These are phyloP conservation scores for Spathaspora hagerdaliae DNA, from an alignment of 805 yeast genomes.

Conservation along the genomic window DNA sequence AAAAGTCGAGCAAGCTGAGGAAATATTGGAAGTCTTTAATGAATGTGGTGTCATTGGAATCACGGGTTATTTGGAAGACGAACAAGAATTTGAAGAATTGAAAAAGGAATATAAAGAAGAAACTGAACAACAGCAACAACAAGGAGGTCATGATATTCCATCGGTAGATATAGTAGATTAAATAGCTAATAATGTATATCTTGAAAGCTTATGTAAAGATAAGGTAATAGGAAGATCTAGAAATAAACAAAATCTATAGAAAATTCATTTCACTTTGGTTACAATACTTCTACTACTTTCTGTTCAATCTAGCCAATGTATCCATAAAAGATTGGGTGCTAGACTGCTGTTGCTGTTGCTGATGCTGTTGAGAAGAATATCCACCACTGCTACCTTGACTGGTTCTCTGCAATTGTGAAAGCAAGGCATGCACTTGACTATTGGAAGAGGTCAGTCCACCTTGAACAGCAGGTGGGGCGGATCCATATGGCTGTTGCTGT, in stretches of 20 bases:
- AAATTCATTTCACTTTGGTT: too few species aligned
- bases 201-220: too few species aligned
- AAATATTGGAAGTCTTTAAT: slow-evolving; percentile 66
- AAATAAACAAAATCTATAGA: neutral
- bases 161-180: slow-evolving; percentile 22
- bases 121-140: slow-evolving; percentile 3
- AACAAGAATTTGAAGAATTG: slow-evolving; percentile 57
- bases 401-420: slow-evolving; percentile 20
- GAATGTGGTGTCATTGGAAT: slow-evolving; percentile 82
- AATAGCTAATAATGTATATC: neutral
- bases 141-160: slow-evolving; percentile 6
- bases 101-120: slow-evolving; percentile 44
- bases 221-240: too few species aligned
- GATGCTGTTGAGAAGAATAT: slow-evolving; percentile 6
- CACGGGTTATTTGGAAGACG: slow-evolving; percentile 70
- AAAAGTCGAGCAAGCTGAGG: slow-evolving; percentile 77
- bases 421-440: slow-evolving; percentile 22
- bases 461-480: slow-evolving; percentile 11
- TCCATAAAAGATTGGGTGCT: slow-evolving; percentile 29
- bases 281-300: slow-evolving; percentile 16
- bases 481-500: slow-evolving; percentile 12
- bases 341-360: slow-evolving; percentile 13
- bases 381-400: slow-evolving; percentile 4
- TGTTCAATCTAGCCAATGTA: slow-evolving; percentile 32
- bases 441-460: slow-evolving; percentile 10